These are phyloP conservation scores for Osmozyma mogii DNA, from an alignment of 805 yeast species.

Conservation along the genomic window DNA sequence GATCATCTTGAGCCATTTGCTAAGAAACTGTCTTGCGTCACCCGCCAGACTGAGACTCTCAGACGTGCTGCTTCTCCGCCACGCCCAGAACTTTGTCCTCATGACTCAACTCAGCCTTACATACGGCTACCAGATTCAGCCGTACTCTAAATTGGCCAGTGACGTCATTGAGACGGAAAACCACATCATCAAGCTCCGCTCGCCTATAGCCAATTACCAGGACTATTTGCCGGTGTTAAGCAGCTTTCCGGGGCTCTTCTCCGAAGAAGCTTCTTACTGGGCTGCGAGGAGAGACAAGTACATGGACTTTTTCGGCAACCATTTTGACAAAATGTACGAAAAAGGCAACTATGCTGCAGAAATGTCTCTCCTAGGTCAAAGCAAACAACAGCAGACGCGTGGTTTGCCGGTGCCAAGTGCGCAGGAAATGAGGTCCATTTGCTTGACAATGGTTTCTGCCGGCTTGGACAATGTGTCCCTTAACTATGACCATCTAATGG, in stretches of 20 bases:
- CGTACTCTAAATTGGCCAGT: constrained; percentile 34
- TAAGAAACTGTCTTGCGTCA: constrained; percentile 4
- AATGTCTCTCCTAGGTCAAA: constrained; percentile 27
- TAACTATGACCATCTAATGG: constrained; percentile 52
- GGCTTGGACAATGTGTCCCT: constrained; percentile 69
- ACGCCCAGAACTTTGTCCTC: constrained; percentile 44
- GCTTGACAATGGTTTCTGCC: constrained; percentile 72
- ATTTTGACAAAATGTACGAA: constrained; percentile 11
- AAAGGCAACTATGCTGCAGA: constrained; percentile 14
- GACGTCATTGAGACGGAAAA: constrained; percentile 51
- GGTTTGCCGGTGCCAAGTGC: too few species aligned
- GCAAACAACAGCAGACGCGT: too few species aligned
- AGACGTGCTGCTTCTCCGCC: constrained; percentile 34
- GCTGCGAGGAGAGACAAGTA: constrained; percentile 42
- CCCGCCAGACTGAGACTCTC: constrained; percentile 1
- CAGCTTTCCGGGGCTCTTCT: constrained; percentile 12
- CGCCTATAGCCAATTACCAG: constrained; percentile 46
- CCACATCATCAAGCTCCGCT: constrained; percentile 46
- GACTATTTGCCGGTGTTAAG: constrained; percentile 47
- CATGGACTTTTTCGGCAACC: constrained; percentile 28
- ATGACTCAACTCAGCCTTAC: constrained; percentile 43
- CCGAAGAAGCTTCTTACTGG: constrained; percentile 1
- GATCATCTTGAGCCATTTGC: constrained; percentile 15
- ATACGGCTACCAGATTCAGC: constrained; percentile 44
- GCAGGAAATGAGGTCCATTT: constrained; percentile 52